phyloP scores from a whole-genome alignment of 2,329 filamentous ascomycete genomes.

The Neurospora sp. region DNA sequence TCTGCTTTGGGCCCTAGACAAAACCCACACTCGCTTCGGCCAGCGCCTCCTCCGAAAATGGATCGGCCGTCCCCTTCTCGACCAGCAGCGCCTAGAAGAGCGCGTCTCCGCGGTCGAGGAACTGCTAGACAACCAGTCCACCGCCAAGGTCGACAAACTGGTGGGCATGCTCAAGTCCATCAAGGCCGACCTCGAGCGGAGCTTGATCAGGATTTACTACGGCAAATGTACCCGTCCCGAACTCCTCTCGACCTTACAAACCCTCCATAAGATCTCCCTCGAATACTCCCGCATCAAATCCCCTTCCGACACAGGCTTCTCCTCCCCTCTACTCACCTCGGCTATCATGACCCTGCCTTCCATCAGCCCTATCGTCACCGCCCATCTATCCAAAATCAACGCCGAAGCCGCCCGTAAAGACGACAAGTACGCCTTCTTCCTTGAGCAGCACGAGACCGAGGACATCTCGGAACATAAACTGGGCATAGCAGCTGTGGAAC shows the following conservation, averaged over 20 bases:
- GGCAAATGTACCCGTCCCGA: constrained; percentile 89
- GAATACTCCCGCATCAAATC: constrained; percentile 62
- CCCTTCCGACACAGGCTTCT: constrained; percentile 60
- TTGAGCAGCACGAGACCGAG: constrained; percentile 77
- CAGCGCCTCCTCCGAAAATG: constrained; percentile 83
- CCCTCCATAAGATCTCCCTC: constrained; percentile 68
- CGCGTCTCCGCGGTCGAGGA: constrained; percentile 81
- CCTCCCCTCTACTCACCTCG: constrained; percentile 56
- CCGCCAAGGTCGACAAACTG: constrained; percentile 60
- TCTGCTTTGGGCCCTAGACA: constrained; percentile 90
- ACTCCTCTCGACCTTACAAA: constrained; percentile 74
- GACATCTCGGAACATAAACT: constrained; percentile 82
- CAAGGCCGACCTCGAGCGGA: constrained; percentile 80
- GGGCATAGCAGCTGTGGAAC: constrained; percentile 83
- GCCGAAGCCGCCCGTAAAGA: constrained; percentile 70
- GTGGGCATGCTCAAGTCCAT: constrained; percentile 60
- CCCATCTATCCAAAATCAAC: constrained; percentile 78
- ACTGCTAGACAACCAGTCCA: constrained; percentile 58
- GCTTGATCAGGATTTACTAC: constrained; percentile 92
- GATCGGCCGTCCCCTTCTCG: constrained; percentile 83
- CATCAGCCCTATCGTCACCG: constrained; percentile 62
- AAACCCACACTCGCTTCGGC: constrained; percentile 82
- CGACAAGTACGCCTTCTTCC: constrained; percentile 92
- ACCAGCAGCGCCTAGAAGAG: constrained; percentile 63
- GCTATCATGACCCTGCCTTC: constrained; percentile 66